phyloP scores from a whole-genome alignment of 2,329 filamentous ascomycete species.

The Calonectria pteridis region DNA sequence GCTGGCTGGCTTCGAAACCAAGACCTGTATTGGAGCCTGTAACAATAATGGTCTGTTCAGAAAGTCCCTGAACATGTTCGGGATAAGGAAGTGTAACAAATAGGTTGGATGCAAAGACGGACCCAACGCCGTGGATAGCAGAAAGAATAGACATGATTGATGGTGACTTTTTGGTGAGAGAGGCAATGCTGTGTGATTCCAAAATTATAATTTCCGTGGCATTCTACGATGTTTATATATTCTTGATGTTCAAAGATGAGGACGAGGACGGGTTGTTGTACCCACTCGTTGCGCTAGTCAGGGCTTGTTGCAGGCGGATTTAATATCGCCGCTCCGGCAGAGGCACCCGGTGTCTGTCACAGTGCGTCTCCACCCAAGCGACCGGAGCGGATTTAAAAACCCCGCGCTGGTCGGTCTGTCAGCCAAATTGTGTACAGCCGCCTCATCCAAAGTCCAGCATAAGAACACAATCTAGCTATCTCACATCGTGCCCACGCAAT shows the following conservation, averaged over 20 bases:
- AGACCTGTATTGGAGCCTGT: constrained; percentile 57
- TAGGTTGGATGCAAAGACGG: constrained; percentile 32
- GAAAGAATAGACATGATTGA: constrained; percentile 30
- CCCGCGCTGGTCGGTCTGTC: not conserved
- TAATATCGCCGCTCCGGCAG: not conserved
- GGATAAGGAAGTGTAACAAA: constrained; percentile 41
- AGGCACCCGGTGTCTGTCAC: not conserved
- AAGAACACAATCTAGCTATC: not conserved
- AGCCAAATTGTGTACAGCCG: not conserved
- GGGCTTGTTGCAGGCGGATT: not conserved
- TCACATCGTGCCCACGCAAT: not conserved
- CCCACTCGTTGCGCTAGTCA: not conserved
- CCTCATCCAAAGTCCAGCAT: not conserved
- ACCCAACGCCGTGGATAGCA: constrained; percentile 28
- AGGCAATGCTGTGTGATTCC: too few species aligned
- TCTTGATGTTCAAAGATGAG: not conserved
- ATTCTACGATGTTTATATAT: not conserved
- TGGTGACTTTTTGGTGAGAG: not conserved
- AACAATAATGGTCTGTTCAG: constrained; percentile 50
- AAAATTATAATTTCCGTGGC: not conserved
- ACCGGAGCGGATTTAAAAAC: constrained; percentile 31
- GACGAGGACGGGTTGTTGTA: not conserved
- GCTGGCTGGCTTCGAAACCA: constrained; percentile 52
- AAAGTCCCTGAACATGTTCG: constrained; percentile 32
- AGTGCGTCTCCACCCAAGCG: not conserved